A percentile compares a stretch with the other conserved stretches of the same genome.
Evolutionary conservation across 495 filamentous ascomycete species (phyloP).

Genomic region (Hypoxylon perforatum): DNA sequence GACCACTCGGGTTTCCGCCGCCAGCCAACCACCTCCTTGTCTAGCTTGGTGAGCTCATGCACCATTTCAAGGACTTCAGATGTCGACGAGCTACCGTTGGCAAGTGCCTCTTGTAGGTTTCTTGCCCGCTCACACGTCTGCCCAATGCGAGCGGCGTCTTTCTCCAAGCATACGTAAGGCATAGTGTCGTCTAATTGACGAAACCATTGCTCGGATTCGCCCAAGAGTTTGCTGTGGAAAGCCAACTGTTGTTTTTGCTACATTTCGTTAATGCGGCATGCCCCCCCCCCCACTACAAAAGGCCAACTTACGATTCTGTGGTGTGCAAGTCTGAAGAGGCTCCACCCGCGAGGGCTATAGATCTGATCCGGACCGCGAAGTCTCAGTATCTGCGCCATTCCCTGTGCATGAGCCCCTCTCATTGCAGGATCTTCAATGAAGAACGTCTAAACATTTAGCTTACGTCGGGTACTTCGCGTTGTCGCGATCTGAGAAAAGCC

Average conservation of each 20-base stretch:
- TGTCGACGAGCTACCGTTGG: conserved; percentile 20
- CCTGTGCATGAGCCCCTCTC: conserved; percentile 45
- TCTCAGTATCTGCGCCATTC: conserved; percentile 53
- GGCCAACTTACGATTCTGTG: conserved; percentile 44
- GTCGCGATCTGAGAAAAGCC: background rate
- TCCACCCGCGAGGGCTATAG: conserved; percentile 45
- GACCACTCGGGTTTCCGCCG: conserved; percentile 44
- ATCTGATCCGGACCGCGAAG: conserved; percentile 44
- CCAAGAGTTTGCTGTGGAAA: conserved; percentile 33
- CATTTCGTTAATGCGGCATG: conserved; percentile 1
- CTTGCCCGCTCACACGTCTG: conserved; percentile 46
- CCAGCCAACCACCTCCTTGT: conserved; percentile 40
- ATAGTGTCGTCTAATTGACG: conserved; percentile 37
- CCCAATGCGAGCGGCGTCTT: conserved; percentile 41
- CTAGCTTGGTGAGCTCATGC: conserved; percentile 39
- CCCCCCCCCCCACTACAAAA: background rate
- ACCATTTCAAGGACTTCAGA: conserved; percentile 36
- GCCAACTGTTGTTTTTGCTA: conserved; percentile 49
- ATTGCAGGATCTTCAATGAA: conserved; percentile 29
- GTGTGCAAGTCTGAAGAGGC: conserved; percentile 47
- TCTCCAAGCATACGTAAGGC: conserved; percentile 42
- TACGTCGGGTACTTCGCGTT: background rate
- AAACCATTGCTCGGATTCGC: conserved; percentile 38
- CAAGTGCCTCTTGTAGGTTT: conserved; percentile 29
- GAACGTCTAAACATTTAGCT: conserved; percentile 35